phyloP scores from a whole-genome alignment of 2,329 filamentous ascomycete genomes.

The Ustilaginoidea virens region DNA sequence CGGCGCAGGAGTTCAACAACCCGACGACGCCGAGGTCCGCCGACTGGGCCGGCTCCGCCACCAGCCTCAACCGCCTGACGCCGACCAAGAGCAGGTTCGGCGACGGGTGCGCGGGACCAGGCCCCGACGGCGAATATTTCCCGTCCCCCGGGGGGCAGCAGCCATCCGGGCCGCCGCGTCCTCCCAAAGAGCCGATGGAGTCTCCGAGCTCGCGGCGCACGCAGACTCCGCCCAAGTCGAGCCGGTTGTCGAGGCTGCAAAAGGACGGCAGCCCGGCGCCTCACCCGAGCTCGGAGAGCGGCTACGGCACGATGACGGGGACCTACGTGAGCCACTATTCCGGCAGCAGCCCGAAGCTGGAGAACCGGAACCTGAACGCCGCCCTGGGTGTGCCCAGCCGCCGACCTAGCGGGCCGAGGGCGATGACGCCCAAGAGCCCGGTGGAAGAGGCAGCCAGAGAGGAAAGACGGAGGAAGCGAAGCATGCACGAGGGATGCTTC shows the following conservation, averaged over 20 bases:
- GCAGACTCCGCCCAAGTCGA: constrained; percentile 29
- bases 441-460: constrained; percentile 29
- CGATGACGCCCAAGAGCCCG: constrained; percentile 43
- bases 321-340: constrained; percentile 34
- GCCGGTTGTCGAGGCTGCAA: constrained; percentile 30
- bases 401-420: constrained; percentile 41
- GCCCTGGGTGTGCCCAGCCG: constrained; percentile 36
- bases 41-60: constrained; percentile 47
- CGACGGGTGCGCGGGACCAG: constrained; percentile 22
- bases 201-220: constrained; percentile 18
- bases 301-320: constrained; percentile 32
- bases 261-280: constrained; percentile 39
- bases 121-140: constrained; percentile 26
- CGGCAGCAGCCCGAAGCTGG: constrained; percentile 38
- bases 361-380: constrained; percentile 41
- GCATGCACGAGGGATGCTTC: constrained; percentile 26
- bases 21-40: constrained; percentile 44
- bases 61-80: constrained; percentile 39
- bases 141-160: constrained; percentile 27
- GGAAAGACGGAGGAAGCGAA: constrained; percentile 40
- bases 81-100: constrained; percentile 32
- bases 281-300: constrained; percentile 39
- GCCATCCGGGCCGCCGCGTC: constrained; percentile 35
- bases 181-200: constrained; percentile 47
- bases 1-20: constrained; percentile 51